Evolutionary conservation across 139 green algal genomes (phyloP).

Genomic region (Tetradesmus obliquus): DNA sequence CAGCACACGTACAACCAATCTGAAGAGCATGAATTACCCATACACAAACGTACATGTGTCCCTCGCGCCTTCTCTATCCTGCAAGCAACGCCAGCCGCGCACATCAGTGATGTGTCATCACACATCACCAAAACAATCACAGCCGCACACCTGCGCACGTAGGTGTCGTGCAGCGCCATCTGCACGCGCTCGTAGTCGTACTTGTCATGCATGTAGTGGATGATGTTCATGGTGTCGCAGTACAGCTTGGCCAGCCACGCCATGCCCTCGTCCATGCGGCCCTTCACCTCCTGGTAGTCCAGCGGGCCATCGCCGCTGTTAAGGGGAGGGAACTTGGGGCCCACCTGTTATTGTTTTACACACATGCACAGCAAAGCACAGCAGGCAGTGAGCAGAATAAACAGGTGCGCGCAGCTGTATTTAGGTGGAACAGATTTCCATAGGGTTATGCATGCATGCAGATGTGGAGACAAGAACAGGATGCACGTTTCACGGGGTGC

Average conservation of each 20-base stretch:
- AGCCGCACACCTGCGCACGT: slow-evolving; percentile 52
- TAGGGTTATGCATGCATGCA: too few relatives aligned
- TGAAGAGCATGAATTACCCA: too few relatives aligned
- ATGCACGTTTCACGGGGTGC: too few relatives aligned
- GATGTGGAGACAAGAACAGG: too few relatives aligned
- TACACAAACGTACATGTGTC: too few relatives aligned
- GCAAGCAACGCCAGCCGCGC: too few relatives aligned
- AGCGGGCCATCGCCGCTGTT: slow-evolving; percentile 57
- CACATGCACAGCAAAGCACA: not conserved
- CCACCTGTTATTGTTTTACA: slow-evolving; percentile 43
- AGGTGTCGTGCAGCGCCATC: slow-evolving; percentile 85
- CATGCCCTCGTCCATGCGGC: slow-evolving; percentile 73
- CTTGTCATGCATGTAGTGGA: slow-evolving; percentile 70
- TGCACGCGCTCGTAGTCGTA: slow-evolving; percentile 82
- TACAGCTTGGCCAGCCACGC: slow-evolving; percentile 80
- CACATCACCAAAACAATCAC: not conserved
- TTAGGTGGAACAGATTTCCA: too few relatives aligned
- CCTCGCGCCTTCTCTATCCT: too few relatives aligned
- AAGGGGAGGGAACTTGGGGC: slow-evolving; percentile 64
- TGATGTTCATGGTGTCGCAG: slow-evolving; percentile 83
- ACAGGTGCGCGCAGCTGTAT: not conserved
- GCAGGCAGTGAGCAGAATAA: not conserved
- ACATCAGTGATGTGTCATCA: too few relatives aligned
- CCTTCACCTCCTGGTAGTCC: slow-evolving; percentile 71
- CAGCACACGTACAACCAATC: too few relatives aligned